Conservation (phyloP, 2,329 filamentous ascomycete species). For the Fusarium sp. region DNA sequence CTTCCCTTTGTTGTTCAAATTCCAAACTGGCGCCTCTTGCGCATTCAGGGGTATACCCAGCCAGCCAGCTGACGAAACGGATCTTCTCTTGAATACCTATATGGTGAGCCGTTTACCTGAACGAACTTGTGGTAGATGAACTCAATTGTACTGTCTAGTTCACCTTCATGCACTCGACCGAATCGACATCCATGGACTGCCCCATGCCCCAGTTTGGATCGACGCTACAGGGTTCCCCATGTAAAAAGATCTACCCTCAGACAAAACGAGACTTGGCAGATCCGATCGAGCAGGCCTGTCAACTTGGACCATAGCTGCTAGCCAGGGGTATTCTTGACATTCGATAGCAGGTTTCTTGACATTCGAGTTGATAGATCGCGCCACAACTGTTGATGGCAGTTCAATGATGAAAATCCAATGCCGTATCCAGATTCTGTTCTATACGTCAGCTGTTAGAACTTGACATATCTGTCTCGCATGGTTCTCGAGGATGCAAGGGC, state of each 20-base stretch:
- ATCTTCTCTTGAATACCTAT: neutral
- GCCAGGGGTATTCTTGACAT: neutral
- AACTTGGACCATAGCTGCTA: neutral
- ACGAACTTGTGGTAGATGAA: neutral
- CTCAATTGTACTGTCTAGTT: no score
- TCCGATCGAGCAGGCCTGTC: neutral
- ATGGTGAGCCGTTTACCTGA: neutral
- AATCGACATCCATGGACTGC: neutral
- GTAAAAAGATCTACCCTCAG: neutral
- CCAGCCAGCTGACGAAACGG: neutral
- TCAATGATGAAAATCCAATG: no score
- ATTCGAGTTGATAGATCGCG: neutral
- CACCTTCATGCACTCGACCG: constrained; percentile 1
- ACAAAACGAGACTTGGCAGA: neutral
- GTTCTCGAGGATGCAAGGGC: neutral
- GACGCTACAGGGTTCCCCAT: constrained; percentile 2
- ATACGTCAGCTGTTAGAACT: no score
- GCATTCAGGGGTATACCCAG: neutral
- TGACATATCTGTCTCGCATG: no score
- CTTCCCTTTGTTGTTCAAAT: no score
- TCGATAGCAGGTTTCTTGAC: neutral
- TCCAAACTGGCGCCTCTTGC: no score
- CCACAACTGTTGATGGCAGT: neutral
- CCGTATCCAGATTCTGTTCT: no score
- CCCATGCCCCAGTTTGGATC: neutral